Conservation (phyloP, 2,329 filamentous ascomycete species). For the Amauroascus verrucosus region DNA sequence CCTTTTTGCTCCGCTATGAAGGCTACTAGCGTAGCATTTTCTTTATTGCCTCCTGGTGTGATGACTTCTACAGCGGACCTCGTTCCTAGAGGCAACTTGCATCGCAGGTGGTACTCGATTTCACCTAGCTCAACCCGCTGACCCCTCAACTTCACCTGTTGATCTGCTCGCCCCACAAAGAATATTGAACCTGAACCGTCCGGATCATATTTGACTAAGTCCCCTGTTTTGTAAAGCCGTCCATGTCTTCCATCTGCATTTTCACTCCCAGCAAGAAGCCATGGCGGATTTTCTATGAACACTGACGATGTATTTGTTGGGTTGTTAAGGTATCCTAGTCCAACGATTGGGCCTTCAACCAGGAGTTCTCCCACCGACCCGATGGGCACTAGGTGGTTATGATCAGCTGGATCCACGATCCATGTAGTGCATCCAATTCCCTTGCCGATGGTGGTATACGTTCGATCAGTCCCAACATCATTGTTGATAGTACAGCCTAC, state of each 20-base stretch:
- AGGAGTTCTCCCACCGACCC: constrained; percentile 51
- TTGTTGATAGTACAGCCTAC: constrained; percentile 34
- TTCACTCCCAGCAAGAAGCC: constrained; percentile 13
- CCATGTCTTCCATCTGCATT: constrained; percentile 8
- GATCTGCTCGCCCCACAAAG: constrained; percentile 28
- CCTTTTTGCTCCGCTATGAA: constrained; percentile 33
- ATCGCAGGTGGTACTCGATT: constrained; percentile 24
- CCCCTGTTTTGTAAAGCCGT: constrained; percentile 30
- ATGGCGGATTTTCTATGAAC: constrained; percentile 43
- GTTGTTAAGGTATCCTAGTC: constrained; percentile 26
- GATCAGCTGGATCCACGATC: constrained; percentile 31
- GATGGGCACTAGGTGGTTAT: constrained; percentile 39
- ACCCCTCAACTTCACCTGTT: constrained; percentile 29
- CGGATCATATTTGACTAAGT: constrained; percentile 25
- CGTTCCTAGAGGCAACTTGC: constrained; percentile 32
- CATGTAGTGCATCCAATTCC: constrained; percentile 22
- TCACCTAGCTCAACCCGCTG: constrained; percentile 31
- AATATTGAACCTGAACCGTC: constrained; percentile 25
- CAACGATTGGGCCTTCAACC: constrained; percentile 47
- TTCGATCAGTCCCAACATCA: constrained; percentile 25
- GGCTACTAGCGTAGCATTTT: constrained; percentile 39
- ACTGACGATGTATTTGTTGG: constrained; percentile 41
- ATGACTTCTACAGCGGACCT: constrained; percentile 43
- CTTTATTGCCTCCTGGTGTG: constrained; percentile 33
- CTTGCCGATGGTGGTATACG: constrained; percentile 32